Evolutionary conservation across 257 asterid genomes (phyloP).

Genomic region (Solanum raphanifolium): DNA sequence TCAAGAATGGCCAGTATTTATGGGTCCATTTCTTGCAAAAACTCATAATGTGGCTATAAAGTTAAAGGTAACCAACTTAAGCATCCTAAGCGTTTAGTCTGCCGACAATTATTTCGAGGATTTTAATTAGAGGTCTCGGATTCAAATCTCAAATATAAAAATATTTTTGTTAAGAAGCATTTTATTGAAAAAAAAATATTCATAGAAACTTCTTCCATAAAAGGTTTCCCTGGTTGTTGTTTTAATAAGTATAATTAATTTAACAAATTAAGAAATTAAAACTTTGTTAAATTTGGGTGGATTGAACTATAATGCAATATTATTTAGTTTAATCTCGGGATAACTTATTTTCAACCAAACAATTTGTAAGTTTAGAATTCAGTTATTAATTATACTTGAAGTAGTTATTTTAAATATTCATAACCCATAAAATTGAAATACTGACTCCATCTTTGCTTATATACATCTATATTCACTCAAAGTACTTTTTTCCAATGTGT

Average conservation of each 20-base stretch:
- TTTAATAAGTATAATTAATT: too few relatives aligned
- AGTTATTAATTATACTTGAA: too few relatives aligned
- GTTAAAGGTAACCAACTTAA: not conserved
- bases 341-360: too few relatives aligned
- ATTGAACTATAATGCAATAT: too few relatives aligned
- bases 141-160: not conserved
- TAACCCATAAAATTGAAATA: too few relatives aligned
- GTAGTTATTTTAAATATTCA: too few relatives aligned
- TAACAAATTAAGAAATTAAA: too few relatives aligned
- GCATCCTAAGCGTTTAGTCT: not conserved
- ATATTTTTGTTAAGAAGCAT: not conserved
- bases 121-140: not conserved
- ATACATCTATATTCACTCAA: too few relatives aligned
- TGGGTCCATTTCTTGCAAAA: not conserved
- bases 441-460: rapidly evolving
- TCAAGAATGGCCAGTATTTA: not conserved
- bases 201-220: too few relatives aligned
- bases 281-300: too few relatives aligned
- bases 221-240: too few relatives aligned
- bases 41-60: not conserved
- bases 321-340: too few relatives aligned
- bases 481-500: not conserved
- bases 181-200: not conserved
- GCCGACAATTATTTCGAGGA: not conserved
- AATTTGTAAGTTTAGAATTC: not conserved